Percentiles rank a stretch among this genome's conserved stretches.
These are phyloP conservation scores for Chlorella variabilis DNA, from an alignment of 163 green algal genomes.

Conservation along the genomic window DNA sequence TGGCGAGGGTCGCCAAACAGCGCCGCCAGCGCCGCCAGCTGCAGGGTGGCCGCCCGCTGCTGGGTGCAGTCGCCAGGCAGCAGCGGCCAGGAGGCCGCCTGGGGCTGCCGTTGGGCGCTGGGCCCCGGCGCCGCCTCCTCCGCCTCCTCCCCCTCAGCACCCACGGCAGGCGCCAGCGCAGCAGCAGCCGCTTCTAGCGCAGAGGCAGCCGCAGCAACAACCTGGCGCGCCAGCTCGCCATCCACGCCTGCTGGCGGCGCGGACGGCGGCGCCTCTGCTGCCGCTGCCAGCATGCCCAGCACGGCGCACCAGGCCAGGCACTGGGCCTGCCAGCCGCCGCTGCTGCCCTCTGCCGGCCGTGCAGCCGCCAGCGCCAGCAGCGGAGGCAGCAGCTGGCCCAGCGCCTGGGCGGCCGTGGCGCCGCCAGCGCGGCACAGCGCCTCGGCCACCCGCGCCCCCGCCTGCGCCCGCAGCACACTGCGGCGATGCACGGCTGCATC, in stretches of 20 bases:
- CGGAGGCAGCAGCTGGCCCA: constrained; percentile 20
- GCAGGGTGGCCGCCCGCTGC: neutral
- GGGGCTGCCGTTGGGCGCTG: neutral
- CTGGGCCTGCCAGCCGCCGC: neutral
- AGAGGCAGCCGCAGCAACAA: neutral
- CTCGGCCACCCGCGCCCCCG: neutral
- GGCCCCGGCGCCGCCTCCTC: neutral
- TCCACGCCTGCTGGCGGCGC: neutral
- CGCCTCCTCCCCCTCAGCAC: neutral
- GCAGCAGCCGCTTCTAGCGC: constrained; percentile 15
- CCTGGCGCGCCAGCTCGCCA: constrained; percentile 10
- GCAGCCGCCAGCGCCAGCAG: constrained; percentile 5
- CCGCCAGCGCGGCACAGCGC: constrained; percentile 17
- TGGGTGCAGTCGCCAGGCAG: constrained; percentile 18
- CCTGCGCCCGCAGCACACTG: constrained; percentile 6
- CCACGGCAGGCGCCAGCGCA: neutral
- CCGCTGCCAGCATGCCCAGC: constrained; percentile 6
- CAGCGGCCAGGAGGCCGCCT: neutral
- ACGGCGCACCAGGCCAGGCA: constrained; percentile 28
- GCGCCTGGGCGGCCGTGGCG: neutral
- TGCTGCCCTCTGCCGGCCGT: neutral
- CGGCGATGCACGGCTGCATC: constrained; percentile 5
- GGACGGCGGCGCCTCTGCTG: neutral
- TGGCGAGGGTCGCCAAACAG: neutral
- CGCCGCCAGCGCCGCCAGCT: constrained; percentile 33